Conservation (phyloP, 129 eudicot genomes). For the Helianthus tuberosus region DNA sequence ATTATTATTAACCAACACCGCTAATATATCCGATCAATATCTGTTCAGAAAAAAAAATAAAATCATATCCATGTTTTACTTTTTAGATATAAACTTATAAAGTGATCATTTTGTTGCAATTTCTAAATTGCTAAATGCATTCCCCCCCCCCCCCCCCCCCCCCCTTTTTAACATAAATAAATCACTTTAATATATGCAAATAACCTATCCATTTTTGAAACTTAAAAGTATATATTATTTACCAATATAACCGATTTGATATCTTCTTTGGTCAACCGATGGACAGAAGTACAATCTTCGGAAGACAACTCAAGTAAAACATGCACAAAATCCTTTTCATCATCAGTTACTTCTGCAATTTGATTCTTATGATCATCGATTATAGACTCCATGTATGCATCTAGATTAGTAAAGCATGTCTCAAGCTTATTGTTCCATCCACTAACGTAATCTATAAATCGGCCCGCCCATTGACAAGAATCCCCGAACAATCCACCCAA, state of each 20-base stretch:
- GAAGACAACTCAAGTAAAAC: conserved; percentile 7
- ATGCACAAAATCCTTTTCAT: conserved; percentile 18
- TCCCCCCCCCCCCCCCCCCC: too few relatives aligned
- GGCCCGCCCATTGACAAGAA: conserved; percentile 15
- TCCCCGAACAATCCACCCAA: conserved; percentile 26
- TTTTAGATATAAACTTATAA: too few relatives aligned
- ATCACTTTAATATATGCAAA: too few relatives aligned
- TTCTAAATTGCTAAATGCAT: too few relatives aligned
- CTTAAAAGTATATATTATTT: background rate
- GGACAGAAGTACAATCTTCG: background rate
- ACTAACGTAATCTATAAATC: conserved; percentile 2
- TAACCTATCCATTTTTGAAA: too few relatives aligned
- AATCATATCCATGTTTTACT: too few relatives aligned
- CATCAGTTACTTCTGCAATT: background rate
- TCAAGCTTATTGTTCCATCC: conserved; percentile 14
- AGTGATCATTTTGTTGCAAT: too few relatives aligned
- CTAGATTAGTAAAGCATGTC: background rate
- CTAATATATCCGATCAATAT: too few relatives aligned
- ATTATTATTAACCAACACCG: too few relatives aligned
- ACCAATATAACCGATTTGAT: conserved; percentile 18
- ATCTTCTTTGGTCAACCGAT: conserved; percentile 1
- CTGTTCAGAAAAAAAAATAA: too few relatives aligned
- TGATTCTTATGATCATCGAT: conserved; percentile 9
- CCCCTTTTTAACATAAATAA: too few relatives aligned
- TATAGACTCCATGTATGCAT: conserved; percentile 6